These are phyloP conservation scores for Uronychia binucleata DNA, from an alignment of 73 alveolate species.

Conservation along the genomic window DNA sequence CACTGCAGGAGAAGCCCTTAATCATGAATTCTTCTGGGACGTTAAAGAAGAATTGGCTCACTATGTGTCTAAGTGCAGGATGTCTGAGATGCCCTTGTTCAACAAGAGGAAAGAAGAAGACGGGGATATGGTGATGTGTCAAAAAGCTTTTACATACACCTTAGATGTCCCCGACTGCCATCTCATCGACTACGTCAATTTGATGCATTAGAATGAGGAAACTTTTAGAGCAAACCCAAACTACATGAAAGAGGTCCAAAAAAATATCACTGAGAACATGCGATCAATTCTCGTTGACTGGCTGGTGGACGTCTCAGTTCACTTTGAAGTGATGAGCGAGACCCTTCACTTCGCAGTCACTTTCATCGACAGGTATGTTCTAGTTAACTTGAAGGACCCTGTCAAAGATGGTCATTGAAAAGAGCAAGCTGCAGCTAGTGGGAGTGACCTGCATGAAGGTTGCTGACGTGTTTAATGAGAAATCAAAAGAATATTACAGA, in stretches of 20 bases:
- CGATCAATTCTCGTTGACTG: constrained; percentile 92
- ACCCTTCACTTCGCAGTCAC: constrained; percentile 91
- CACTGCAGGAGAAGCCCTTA: constrained; percentile 61
- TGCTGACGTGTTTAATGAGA: constrained; percentile 93
- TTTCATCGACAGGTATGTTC: constrained; percentile 62
- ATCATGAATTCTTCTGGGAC: constrained; percentile 74
- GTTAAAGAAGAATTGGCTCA: background rate
- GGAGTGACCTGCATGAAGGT: constrained; percentile 98
- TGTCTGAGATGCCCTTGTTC: background rate
- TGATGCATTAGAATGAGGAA: background rate
- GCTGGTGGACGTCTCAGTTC: constrained; percentile 96
- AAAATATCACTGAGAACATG: constrained; percentile 25
- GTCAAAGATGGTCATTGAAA: constrained; percentile 65
- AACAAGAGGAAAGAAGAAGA: background rate
- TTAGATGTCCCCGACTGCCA: background rate
- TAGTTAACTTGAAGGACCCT: constrained; percentile 48
- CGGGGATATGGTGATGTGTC: background rate
- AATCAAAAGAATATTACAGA: constrained; percentile 91
- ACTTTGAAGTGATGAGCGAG: constrained; percentile 93
- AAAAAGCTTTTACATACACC: background rate
- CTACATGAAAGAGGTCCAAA: constrained; percentile 20
- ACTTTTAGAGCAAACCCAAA: constrained; percentile 13
- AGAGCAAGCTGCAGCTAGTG: constrained; percentile 85
- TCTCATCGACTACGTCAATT: background rate
- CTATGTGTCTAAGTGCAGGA: background rate